Evolutionary conservation across 2,329 filamentous ascomycete genomes (phyloP), one percentile per base, ranked within the genome.

Genomic region (Phoma sp.): DNA sequence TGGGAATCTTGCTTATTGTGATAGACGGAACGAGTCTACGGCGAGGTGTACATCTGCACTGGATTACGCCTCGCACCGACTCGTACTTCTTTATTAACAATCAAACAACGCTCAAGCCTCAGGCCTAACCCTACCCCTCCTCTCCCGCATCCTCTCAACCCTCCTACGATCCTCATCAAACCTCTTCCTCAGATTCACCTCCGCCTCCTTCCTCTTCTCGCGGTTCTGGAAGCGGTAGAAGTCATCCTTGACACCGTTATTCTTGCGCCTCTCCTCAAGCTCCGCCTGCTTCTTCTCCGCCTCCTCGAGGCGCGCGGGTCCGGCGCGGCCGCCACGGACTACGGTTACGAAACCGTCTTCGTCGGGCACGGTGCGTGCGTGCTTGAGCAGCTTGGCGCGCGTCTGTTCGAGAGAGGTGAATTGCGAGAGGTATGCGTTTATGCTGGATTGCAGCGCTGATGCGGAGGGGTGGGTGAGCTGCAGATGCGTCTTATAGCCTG

Each of bases 291-390:
- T 84, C 55, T 81, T 77, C 67, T 84, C 76, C 39, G 81, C 82
- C 69, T 87, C 92, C 64, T 88, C 88, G 58, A 87, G 83, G 50
- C 88, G 84, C 1, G 90, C 92, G 1, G 91, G 87, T n/a, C 88
- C 89, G 6, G 82, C 82, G 56, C 83, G 82, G 1, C 68, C 90
- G 24, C 92, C 92, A 50, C 90, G 84, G 1, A 88, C 90, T 22
- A 99, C 95, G 3, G 93, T 98, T 43, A 98, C 84, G 73, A 99
- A 99, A 2, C 95, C 95, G 74, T 99, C 95, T 70, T 92, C 93
- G 74, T 99, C 95, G 0, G 94, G 92, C 68, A 92, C 88, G 64
- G 89, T 88, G 57, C 91, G 86, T 58, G 88, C 79, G 51, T 84
- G 71, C 78, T 89, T 71, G 80, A 82, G 77, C 79, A 87, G 62